These are phyloP conservation scores for Juglanconis sp. DNA, from an alignment of 2,329 filamentous ascomycete species.

Conservation along the genomic window DNA sequence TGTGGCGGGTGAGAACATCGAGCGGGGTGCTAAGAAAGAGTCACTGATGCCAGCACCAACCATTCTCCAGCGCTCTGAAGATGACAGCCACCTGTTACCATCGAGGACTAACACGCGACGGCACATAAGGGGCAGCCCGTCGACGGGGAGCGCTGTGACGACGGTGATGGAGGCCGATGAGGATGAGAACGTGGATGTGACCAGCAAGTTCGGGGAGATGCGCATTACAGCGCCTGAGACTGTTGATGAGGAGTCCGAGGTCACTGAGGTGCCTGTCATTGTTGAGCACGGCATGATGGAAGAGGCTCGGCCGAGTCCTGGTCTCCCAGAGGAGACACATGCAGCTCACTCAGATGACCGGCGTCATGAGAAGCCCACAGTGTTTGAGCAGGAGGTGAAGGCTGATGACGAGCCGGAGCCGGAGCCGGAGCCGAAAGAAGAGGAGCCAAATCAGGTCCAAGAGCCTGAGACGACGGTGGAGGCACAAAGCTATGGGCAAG, in stretches of 20 bases:
- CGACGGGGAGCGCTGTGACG: conserved; percentile 72
- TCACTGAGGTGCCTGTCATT: conserved; percentile 35
- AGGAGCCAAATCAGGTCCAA: conserved; percentile 11
- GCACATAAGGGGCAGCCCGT: conserved; percentile 77
- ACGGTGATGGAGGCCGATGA: conserved; percentile 83
- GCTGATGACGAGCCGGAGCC: conserved; percentile 11
- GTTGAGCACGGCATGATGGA: conserved; percentile 32
- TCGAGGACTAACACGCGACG: conserved; percentile 72
- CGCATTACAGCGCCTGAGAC: conserved; percentile 49
- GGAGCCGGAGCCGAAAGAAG: conserved; percentile 20
- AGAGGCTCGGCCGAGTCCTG: not conserved
- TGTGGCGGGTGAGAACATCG: conserved; percentile 14
- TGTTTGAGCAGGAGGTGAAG: conserved; percentile 26
- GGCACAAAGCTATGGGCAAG: not conserved
- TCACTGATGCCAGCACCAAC: conserved; percentile 24
- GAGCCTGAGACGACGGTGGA: not conserved
- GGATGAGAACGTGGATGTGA: conserved; percentile 56
- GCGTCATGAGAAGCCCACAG: not conserved
- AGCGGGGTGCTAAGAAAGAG: conserved; percentile 19
- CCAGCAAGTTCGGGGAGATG: conserved; percentile 44
- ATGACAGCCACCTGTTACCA: conserved; percentile 52
- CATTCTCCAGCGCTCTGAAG: conserved; percentile 29
- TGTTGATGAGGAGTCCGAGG: conserved; percentile 45
- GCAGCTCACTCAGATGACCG: not conserved
- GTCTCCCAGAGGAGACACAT: conserved; percentile 26